Conservation (phyloP, 2,329 filamentous ascomycete genomes). For the Aspergillus novoparasiticus region DNA sequence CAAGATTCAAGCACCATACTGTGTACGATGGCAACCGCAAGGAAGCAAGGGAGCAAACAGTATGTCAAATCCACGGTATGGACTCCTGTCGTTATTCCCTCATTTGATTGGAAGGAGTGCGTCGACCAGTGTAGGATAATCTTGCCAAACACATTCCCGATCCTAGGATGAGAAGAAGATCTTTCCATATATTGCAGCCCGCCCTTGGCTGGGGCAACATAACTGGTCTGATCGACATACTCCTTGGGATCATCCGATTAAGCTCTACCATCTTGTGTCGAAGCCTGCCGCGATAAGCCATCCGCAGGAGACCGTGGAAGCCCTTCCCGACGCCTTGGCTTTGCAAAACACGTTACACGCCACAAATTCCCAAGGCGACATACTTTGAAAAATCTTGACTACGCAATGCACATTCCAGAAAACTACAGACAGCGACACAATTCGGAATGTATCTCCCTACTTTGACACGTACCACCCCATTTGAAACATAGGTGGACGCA, state of each 20-base stretch:
- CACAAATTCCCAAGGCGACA: neutral
- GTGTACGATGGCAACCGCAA: neutral
- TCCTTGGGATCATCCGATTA: neutral
- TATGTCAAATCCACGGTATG: neutral
- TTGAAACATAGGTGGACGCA: conserved; percentile 39
- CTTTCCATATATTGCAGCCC: neutral
- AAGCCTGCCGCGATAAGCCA: neutral
- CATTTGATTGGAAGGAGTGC: neutral
- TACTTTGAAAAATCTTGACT: neutral
- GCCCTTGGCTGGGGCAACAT: conserved; percentile 14
- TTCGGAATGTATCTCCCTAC: conserved; percentile 45
- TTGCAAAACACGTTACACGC: neutral
- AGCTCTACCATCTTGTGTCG: neutral
- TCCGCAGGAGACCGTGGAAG: neutral
- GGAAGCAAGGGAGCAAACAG: neutral
- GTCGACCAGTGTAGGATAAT: neutral
- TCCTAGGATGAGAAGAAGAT: neutral
- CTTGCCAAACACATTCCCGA: conserved; percentile 1
- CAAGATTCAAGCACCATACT: conserved; percentile 5
- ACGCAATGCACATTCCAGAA: conserved; percentile 7
- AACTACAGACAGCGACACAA: neutral
- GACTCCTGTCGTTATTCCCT: neutral
- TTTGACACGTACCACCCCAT: conserved; percentile 48
- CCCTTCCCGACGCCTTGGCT: neutral
- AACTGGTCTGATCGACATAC: conserved; percentile 6